Evolutionary conservation across 352 stramenopile genomes (phyloP), one percentile per base, ranked within the genome.

Genomic region (Pythium sp.): DNA sequence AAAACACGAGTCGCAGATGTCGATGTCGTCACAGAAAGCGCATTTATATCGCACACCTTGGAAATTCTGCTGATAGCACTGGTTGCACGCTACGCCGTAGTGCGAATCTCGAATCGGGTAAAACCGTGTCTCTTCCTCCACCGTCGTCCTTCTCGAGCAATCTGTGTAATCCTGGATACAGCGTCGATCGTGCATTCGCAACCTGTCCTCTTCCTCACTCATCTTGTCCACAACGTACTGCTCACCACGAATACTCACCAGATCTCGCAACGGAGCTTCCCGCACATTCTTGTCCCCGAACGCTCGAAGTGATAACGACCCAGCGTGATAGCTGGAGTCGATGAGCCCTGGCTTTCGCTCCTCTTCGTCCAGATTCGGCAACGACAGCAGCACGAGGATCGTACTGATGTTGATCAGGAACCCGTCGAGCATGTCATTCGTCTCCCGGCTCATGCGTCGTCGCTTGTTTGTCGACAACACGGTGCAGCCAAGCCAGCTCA

Each of bases 31-130:
- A 59, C 86, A 94, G 34, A 84, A 81, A 0, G 74, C 79, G 56
- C 86, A 94, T 69, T 94, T 94, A 72, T 91, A 94, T 8, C 86
- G 78, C 18, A 84, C 36, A 4, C 73, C 72, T 18, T 75, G 57
- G 43, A 94, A 82, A 46, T 92, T 86, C 22, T 75, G 76, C 22
- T 75, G 73, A 58, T 84, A 74, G 64, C 86, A 94, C 30, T 82
- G 79, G 54, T 94, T 85, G 58, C 86, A 94, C 22, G 86, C 80
- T 8, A 94, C 82, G 24, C 84, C 84, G 54, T 82, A 79, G 71
- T 94, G 84, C 26, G 74, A 80, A 0, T 74, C 76, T 38, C 77
- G 66, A 5, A 61, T 60, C n/a, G 83, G 86, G 55, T 92, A 93
- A 60, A 79, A 93, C 2, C 56, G 62, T 24, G 41, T 59, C 22